Evolutionary conservation across 2,329 filamentous ascomycete genomes (phyloP).

Genomic region (Dryadomyces quercivorus): DNA sequence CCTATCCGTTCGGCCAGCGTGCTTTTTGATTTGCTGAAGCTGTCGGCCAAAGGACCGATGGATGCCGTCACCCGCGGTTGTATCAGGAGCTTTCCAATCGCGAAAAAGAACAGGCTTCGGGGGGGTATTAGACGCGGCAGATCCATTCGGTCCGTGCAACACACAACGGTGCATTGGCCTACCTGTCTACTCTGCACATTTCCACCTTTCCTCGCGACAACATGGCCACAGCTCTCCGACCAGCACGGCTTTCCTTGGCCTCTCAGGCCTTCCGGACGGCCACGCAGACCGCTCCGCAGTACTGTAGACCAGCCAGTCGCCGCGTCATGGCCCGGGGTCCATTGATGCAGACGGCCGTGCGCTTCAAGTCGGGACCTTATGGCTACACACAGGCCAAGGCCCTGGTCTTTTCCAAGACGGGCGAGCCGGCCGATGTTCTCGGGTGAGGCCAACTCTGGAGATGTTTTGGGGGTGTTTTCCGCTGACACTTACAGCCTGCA

Average conservation of each 20-base stretch:
- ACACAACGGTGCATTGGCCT: too few relatives aligned
- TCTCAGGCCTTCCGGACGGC: background rate
- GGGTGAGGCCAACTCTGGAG: conserved; percentile 35
- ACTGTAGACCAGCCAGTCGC: background rate
- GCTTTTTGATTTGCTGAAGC: background rate
- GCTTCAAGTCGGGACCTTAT: conserved; percentile 50
- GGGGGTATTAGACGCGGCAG: too few relatives aligned
- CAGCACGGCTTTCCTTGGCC: conserved; percentile 5
- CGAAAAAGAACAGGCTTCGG: too few relatives aligned
- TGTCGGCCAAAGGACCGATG: background rate
- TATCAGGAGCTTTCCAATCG: too few relatives aligned
- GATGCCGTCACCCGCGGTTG: background rate
- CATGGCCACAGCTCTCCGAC: conserved; percentile 7
- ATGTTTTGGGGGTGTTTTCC: too few relatives aligned
- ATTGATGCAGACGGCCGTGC: conserved; percentile 12
- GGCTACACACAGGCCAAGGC: conserved; percentile 78
- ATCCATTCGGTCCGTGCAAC: too few relatives aligned
- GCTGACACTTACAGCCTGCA: conserved; percentile 41
- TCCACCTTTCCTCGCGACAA: background rate
- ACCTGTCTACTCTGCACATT: background rate
- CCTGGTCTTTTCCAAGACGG: conserved; percentile 63
- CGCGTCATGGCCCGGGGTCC: background rate
- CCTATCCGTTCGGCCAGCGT: background rate
- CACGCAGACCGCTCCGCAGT: background rate
- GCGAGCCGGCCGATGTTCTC: conserved; percentile 62